A percentile compares a stretch with the other conserved stretches of the same genome.
Evolutionary conservation across 345 rosid species (phyloP).

Genomic region (Ceriops tagal): DNA sequence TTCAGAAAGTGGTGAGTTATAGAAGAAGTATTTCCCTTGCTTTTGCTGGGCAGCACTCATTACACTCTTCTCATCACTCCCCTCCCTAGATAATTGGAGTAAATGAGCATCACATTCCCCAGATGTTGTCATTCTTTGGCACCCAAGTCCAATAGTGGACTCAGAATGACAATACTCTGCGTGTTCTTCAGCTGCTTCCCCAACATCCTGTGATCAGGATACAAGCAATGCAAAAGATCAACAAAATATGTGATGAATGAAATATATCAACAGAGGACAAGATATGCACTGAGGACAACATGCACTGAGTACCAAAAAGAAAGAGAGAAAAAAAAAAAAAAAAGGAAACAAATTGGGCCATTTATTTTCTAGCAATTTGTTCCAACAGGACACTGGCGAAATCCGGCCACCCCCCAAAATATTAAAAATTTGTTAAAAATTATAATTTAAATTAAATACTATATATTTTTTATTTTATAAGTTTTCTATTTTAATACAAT

Average conservation of each 20-base stretch:
- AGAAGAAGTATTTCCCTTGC: constrained; percentile 69
- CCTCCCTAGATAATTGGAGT: neutral
- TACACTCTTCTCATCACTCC: constrained; percentile 18
- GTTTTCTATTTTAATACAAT: no score
- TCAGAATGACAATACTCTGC: neutral
- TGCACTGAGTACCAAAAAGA: neutral
- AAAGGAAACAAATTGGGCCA: neutral
- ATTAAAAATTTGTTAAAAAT: no score
- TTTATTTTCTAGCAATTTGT: neutral
- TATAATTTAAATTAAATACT: no score
- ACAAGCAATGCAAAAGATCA: neutral
- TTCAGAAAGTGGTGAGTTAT: constrained; percentile 67
- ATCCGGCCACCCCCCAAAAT: no score
- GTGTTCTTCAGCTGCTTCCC: constrained; percentile 8
- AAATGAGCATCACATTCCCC: constrained; percentile 22
- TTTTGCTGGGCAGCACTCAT: constrained; percentile 22
- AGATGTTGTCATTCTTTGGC: constrained; percentile 13
- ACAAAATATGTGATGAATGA: neutral
- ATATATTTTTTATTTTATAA: no score
- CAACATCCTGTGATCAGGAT: constrained; percentile 14
- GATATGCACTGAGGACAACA: neutral
- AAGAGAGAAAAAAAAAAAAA: no score
- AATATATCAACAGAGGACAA: neutral
- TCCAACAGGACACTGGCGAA: neutral
- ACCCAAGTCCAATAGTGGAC: constrained; percentile 1